These are phyloP conservation scores for Fagopyrum esculentum DNA, from an alignment of 148 eudicot species.

Conservation along the genomic window DNA sequence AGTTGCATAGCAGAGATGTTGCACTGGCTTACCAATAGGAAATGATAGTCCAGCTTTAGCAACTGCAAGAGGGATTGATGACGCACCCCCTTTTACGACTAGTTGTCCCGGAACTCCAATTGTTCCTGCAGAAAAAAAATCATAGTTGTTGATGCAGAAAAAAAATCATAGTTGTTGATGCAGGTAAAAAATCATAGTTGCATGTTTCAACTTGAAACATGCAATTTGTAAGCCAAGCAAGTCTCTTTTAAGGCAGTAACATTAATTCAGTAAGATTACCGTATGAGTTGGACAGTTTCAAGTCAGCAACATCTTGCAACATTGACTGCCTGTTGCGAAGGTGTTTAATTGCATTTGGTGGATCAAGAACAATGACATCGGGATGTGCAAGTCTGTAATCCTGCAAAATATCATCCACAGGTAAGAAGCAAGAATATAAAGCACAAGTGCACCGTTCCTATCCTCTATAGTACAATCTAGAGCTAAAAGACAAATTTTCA, in stretches of 20 bases:
- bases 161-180: neutral
- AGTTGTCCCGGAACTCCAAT: slow-evolving; percentile 80
- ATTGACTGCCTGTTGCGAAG: slow-evolving; percentile 84
- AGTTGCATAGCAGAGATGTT: neutral
- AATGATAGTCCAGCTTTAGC: slow-evolving; percentile 60
- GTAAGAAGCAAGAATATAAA: slow-evolving; percentile 1
- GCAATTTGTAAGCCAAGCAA: neutral
- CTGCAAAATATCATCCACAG: slow-evolving; percentile 32
- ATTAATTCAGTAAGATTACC: slow-evolving; percentile 37
- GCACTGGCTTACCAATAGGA: slow-evolving; percentile 66
- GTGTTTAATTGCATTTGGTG: slow-evolving; percentile 92
- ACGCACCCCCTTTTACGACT: slow-evolving; percentile 67
- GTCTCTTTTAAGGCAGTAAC: neutral
- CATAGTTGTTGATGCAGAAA: neutral
- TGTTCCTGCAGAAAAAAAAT: slow-evolving; percentile 39
- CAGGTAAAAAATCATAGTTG: too few species aligned
- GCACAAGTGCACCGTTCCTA: neutral
- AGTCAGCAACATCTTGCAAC: slow-evolving; percentile 88
- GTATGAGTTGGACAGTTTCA: slow-evolving; percentile 57
- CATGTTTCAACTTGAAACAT: too few species aligned
- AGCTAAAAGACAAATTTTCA: neutral
- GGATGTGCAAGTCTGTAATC: slow-evolving; percentile 73
- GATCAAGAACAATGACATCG: slow-evolving; percentile 84
- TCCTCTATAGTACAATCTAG: neutral
- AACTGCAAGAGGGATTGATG: slow-evolving; percentile 65